Evolutionary conservation across 2,329 filamentous ascomycete species (phyloP), one percentile per base, ranked within the genome.

Genomic region (Clonostachys byssicola): DNA sequence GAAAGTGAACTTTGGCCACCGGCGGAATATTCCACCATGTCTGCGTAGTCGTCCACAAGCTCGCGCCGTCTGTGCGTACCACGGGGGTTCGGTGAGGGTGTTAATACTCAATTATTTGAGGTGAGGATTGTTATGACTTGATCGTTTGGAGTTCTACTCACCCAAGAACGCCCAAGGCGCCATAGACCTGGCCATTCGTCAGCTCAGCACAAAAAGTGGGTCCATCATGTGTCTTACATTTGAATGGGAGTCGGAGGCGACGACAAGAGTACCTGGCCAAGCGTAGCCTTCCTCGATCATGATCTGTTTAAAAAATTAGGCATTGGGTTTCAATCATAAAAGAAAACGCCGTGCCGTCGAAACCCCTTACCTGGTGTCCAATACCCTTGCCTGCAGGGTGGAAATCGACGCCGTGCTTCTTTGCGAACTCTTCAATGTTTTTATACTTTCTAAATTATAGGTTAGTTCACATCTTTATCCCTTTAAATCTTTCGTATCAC

Each of bases 11-110:
- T 66, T 87, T 86, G 1, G 88, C 89, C 30, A 95, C 80, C 0
- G 90, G 89, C 0, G 92, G 92, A 20, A 94, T 79, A 68, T 95
- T 88, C 83, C 83, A 95, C 91, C 91, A 96, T 0, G 87, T 96
- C 54, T 77, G 73, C 5, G 83, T 83, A 0, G 90, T 96, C 0
- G 88, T 86, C 87, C 86, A 96, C 38, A 96, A 89, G 54, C 79
- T 82, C 0, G 90, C 89, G 8, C 88, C 92, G 60, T 96, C 92
- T 0, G 92, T 95, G 36, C 92, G 72, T 3, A 97, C 92, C 34
- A 96, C 77, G 0, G 92, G 79, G 0, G 88, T 92, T 4, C 90
- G 90, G 36, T 20, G 18, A 95, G 67, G 56, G 79, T 85, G 3
- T 83, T 84, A 9, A 95, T 74, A 20, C 5, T 20, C 18, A 20